Percentiles rank a stretch among this genome's conserved stretches.
phyloP scores from a whole-genome alignment of 2,329 filamentous ascomycete genomes.

The Coniochaeta prunicola region DNA sequence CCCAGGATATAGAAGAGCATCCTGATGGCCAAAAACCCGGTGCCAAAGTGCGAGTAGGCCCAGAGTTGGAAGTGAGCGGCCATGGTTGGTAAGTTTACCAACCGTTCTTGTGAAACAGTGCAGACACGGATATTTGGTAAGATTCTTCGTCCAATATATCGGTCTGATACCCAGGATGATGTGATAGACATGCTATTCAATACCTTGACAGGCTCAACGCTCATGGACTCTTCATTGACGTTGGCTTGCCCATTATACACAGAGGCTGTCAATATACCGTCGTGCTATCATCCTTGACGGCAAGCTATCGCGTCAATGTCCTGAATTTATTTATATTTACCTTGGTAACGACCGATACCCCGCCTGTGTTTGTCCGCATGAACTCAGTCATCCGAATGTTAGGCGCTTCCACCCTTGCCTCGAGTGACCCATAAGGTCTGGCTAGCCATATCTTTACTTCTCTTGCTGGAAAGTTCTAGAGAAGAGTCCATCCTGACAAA shows the following conservation, averaged over 20 bases:
- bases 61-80: slow-evolving; percentile 47
- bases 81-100: slow-evolving; percentile 45
- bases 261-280: slow-evolving; percentile 55
- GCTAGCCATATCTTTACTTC: no score
- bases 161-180: slow-evolving; percentile 49
- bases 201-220: slow-evolving; percentile 53
- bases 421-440: no score
- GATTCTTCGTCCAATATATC: slow-evolving; percentile 55
- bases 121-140: not conserved
- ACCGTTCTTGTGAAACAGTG: not conserved
- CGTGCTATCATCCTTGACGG: slow-evolving; percentile 58
- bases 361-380: not conserved
- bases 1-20: slow-evolving; percentile 54
- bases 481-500: no score
- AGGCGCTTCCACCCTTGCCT: no score
- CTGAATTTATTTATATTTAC: slow-evolving; percentile 18
- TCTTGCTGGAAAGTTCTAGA: no score
- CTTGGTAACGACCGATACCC: slow-evolving; percentile 58
- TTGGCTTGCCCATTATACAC: slow-evolving; percentile 57
- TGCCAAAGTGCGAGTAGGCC: slow-evolving; percentile 54
- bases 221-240: slow-evolving; percentile 60
- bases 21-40: slow-evolving; percentile 52
- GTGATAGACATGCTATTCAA: slow-evolving; percentile 55
- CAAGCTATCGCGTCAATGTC: slow-evolving; percentile 58
- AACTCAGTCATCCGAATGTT: no score